These are phyloP conservation scores for Conticribra guillardii DNA, from an alignment of 108 stramenopile genomes.

Conservation along the genomic window DNA sequence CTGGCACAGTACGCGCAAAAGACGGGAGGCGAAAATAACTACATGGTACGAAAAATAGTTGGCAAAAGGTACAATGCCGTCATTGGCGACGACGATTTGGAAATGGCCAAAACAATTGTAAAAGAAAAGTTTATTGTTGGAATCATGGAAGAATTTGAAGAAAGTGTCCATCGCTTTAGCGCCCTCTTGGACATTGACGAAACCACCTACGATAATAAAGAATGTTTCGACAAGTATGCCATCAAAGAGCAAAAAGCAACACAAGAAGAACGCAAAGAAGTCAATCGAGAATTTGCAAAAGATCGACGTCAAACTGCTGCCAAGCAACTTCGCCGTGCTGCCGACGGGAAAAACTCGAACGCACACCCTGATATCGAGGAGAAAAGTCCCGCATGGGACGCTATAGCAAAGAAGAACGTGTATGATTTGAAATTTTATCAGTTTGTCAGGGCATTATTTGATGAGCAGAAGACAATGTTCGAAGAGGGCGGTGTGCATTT, in stretches of 20 bases:
- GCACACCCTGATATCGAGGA: background rate
- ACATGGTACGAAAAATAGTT: constrained; percentile 23
- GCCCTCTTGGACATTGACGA: constrained; percentile 7
- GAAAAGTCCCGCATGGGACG: background rate
- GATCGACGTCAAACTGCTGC: background rate
- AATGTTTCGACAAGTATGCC: background rate
- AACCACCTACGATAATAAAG: background rate
- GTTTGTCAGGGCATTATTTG: background rate
- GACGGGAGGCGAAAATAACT: constrained; percentile 16
- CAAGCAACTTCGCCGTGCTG: background rate
- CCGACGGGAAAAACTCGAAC: background rate
- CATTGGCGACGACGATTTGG: constrained; percentile 11
- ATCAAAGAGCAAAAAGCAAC: background rate
- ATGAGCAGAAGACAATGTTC: background rate
- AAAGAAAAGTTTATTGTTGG: constrained; percentile 24
- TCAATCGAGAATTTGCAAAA: background rate
- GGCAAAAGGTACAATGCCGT: constrained; percentile 1
- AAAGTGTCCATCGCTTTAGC: constrained; percentile 18
- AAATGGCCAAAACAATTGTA: constrained; percentile 18
- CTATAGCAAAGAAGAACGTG: background rate
- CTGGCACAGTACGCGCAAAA: constrained; percentile 8
- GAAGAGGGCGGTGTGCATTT: background rate
- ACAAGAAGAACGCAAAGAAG: background rate
- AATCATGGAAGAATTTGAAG: constrained; percentile 6
- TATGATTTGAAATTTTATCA: background rate